phyloP scores from a whole-genome alignment of 768 basidiomycete species.

The Phallus indusiatus region DNA sequence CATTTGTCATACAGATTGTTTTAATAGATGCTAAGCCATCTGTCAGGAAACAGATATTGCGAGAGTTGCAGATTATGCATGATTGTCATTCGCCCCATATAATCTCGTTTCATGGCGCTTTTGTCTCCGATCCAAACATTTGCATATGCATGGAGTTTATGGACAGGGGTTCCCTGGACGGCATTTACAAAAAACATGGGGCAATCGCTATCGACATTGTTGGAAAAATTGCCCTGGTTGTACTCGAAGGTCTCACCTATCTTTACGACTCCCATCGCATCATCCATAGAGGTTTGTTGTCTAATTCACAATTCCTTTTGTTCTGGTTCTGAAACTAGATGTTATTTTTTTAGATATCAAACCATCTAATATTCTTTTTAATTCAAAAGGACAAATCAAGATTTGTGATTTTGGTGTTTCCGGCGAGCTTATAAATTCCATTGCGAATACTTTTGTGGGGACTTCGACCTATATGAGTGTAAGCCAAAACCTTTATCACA shows the following conservation, averaged over 20 bases:
- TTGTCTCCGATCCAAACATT: slow-evolving; percentile 93
- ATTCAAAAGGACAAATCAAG: slow-evolving; percentile 93
- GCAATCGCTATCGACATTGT: slow-evolving; percentile 90
- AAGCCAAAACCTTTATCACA: slow-evolving; percentile 23
- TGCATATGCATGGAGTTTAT: slow-evolving; percentile 98
- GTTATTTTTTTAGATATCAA: slow-evolving; percentile 70
- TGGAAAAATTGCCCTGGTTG: slow-evolving; percentile 88
- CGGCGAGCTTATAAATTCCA: slow-evolving; percentile 96
- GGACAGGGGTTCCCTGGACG: slow-evolving; percentile 91
- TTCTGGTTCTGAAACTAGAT: background rate
- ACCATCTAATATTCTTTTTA: slow-evolving; percentile 94
- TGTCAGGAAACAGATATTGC: slow-evolving; percentile 93
- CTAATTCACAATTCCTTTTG: background rate
- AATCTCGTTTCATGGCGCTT: slow-evolving; percentile 96
- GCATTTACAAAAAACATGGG: slow-evolving; percentile 93
- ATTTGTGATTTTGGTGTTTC: slow-evolving; percentile 99
- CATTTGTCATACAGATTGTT: slow-evolving; percentile 53
- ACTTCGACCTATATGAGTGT: slow-evolving; percentile 99
- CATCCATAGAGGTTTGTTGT: slow-evolving; percentile 88
- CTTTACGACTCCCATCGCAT: slow-evolving; percentile 96
- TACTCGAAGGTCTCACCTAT: slow-evolving; percentile 91
- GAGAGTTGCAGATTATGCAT: slow-evolving; percentile 98
- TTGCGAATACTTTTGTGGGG: slow-evolving; percentile 98
- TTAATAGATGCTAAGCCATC: slow-evolving; percentile 95
- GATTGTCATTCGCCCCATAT: slow-evolving; percentile 91